These are phyloP conservation scores for Aschersonia sp. DNA, from an alignment of 2,329 filamentous ascomycete species.

Conservation along the genomic window DNA sequence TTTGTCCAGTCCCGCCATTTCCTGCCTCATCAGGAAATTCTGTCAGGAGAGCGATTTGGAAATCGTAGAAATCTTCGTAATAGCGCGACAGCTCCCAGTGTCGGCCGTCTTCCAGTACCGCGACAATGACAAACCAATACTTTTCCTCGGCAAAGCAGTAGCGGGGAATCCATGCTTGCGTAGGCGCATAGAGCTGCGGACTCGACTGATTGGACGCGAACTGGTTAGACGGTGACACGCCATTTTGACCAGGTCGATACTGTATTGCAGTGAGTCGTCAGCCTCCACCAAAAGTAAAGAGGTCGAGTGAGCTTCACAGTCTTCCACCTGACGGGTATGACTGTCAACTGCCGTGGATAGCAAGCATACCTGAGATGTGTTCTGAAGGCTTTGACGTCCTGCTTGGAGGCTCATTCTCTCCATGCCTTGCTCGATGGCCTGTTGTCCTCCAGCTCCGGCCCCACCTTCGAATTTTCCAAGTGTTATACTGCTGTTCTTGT, in stretches of 20 bases:
- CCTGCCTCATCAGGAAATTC: slow-evolving; percentile 88
- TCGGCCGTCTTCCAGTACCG: slow-evolving; percentile 74
- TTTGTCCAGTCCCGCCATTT: slow-evolving; percentile 55
- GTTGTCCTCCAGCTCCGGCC: slow-evolving; percentile 21
- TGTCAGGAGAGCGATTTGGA: slow-evolving; percentile 88
- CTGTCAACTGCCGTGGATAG: not conserved
- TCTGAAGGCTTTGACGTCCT: slow-evolving; percentile 8
- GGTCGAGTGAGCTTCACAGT: no score
- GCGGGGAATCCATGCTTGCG: slow-evolving; percentile 72
- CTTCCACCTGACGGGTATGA: no score
- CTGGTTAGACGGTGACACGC: slow-evolving; percentile 17
- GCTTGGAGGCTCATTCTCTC: slow-evolving; percentile 62
- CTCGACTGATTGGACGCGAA: slow-evolving; percentile 24
- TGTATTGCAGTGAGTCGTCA: not conserved
- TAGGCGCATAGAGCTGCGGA: slow-evolving; percentile 54
- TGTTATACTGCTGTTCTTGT: slow-evolving; percentile 98
- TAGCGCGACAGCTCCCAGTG: slow-evolving; percentile 89
- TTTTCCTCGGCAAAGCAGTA: slow-evolving; percentile 97
- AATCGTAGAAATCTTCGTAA: slow-evolving; percentile 98
- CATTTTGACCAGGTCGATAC: slow-evolving; percentile 13
- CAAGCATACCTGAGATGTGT: slow-evolving; percentile 12
- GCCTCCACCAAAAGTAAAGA: not conserved
- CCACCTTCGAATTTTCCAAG: slow-evolving; percentile 73
- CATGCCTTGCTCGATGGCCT: slow-evolving; percentile 49
- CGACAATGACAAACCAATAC: slow-evolving; percentile 97